phyloP scores from a whole-genome alignment of 352 stramenopile genomes.

The Thalassiosira mediterranea region DNA sequence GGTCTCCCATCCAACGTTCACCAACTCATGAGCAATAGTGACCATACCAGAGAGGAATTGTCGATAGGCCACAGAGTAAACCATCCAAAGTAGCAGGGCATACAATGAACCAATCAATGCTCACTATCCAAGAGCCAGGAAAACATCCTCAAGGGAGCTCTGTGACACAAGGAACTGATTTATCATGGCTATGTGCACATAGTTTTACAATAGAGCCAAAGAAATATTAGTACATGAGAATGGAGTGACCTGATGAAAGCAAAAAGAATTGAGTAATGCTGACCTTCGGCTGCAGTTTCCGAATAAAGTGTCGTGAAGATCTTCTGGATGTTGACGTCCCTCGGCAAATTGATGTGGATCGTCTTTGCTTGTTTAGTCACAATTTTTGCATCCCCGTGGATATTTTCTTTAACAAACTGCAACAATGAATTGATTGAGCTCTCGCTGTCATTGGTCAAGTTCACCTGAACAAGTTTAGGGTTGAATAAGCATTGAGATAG shows the following conservation, averaged over 20 bases:
- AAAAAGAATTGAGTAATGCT: background rate
- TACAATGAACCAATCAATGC: no score
- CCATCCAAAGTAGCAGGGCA: no score
- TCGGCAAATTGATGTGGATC: constrained; percentile 56
- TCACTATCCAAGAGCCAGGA: constrained; percentile 62
- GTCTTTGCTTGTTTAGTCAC: constrained; percentile 60
- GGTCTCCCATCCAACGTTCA: no score
- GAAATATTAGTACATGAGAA: background rate
- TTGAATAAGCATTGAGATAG: no score
- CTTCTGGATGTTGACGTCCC: constrained; percentile 47
- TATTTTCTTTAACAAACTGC: constrained; percentile 49
- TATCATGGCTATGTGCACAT: constrained; percentile 49
- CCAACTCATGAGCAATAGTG: no score
- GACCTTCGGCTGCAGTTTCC: constrained; percentile 42
- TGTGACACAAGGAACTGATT: constrained; percentile 76
- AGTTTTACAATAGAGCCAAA: no score
- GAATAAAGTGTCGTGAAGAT: constrained; percentile 59
- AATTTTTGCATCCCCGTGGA: constrained; percentile 56
- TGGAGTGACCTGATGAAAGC: background rate
- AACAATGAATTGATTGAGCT: constrained; percentile 33
- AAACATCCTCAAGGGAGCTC: constrained; percentile 68
- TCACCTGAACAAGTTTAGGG: no score
- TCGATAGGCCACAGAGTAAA: no score
- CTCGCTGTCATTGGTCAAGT: constrained; percentile 38
- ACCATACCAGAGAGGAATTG: no score